Base-by-base conservation (phyloP, 371 early-diverging fungal species). In the Mucor plumbeus region DNA sequence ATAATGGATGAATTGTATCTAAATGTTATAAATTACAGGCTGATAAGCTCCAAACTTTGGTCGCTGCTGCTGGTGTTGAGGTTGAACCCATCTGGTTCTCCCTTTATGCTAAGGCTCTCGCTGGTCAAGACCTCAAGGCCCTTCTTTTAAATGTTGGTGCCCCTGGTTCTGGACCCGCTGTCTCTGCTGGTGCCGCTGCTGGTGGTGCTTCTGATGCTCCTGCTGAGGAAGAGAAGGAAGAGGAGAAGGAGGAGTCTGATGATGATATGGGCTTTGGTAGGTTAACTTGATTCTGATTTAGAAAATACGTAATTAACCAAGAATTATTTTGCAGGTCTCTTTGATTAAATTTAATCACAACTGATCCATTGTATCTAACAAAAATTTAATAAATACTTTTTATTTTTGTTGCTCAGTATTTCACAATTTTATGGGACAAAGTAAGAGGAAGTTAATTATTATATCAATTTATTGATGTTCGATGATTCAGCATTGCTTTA, bases 81-180 rank as follows among this genome's bases (percentile, higher is more conserved):
- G 92, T 98, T 74, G 98, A 98, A 83, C 83, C 94, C 71, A 93
- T 97, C 92, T 98, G 96, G 96, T 91, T 94, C 81, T 84, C 85
- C 83, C 88, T 98, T 75, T 97, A 97, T 87, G 96, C 99, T 85
- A 98, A 98, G 94, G 98, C 98, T 70, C 91, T 98, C 73, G 95
- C 88, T 71, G 97, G 97, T 77, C 93, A 94, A 88, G 91, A 97
- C 86, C 82, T 98, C 73, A 87, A 81, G 79, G 93, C 91, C 69
- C 87, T 97, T 81, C 87, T 98, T 77, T 87, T 90, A 83, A 95
- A 93, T 90, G 91, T 96, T 72, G 96, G 97, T 81, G 83, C 91
- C 39, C 79, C 81, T 73, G 90, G 82, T 64, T 89, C 83, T 63
- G 91, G 74, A 78, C 88, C 75, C 68, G 91, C 75, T 63, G 87